Evolutionary conservation across 495 filamentous ascomycete species (phyloP), one percentile per base, ranked within the genome.

Genomic region (Penicillium angulare): DNA sequence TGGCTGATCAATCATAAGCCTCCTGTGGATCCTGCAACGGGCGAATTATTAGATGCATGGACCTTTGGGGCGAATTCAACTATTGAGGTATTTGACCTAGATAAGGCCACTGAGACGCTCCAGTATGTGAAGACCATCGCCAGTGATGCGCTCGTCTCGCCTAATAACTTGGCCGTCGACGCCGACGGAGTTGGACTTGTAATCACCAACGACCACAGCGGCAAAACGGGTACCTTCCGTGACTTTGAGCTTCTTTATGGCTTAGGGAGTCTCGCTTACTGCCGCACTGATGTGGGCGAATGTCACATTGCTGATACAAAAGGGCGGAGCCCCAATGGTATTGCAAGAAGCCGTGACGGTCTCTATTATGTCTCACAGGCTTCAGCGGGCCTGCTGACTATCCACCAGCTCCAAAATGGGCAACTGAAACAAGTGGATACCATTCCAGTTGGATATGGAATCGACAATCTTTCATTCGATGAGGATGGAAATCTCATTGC

Each of bases 381-480:
- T 9, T 40, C 48, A 3, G 35, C 47, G n/a, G 58, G 55, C 2
- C 47, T 36, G 0, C 46, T 73, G 1, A 49, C 58, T 3, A 61
- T 73, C n/a, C 62, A 67, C 39, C 32, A 59, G 18, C 33, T 62
- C 2, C 38, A 56, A 0, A 41, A 59, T 29, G 33, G 58, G 21
- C 51, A 52, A 17, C 23, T 55, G 7, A 34, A 69, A 9, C 49
- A 60, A 7, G 21, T 71, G 17, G 54, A 67, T 21, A 47, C 39
- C 5, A 64, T 76, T n/a, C 29, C 59, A 22, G 32, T 60, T 8
- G 39, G 54, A 41, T 62, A 54, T 56, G 61, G 21, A 7, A 18
- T 73, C 10, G 71, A 76, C 47, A 76, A 76, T 38, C 38, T 76
- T 2, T 66, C 66, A 0, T 36, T 68, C 8, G 70, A 76, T 47